Conservation (phyloP, 345 rosid genomes). For the Eucalyptus marginata region DNA sequence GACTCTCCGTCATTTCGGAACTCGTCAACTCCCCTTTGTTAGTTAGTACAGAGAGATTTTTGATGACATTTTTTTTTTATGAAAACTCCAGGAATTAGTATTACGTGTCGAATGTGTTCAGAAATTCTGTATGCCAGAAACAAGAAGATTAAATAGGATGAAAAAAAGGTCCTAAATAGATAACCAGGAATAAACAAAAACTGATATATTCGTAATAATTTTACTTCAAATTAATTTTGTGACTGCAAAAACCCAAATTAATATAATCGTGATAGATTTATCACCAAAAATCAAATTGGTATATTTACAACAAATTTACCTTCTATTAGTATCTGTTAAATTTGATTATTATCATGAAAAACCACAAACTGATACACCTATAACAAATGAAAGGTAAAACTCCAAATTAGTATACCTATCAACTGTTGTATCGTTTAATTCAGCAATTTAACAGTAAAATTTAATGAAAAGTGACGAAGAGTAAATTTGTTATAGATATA, state of each 20-base stretch:
- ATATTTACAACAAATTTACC: accelerated
- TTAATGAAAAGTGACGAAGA: too few species aligned
- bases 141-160: neutral
- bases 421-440: accelerated
- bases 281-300: accelerated
- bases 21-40: neutral
- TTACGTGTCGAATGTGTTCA: neutral
- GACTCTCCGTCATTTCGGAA: neutral
- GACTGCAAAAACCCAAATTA: accelerated
- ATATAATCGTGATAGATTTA: too few species aligned
- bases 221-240: too few species aligned
- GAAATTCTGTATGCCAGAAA: neutral
- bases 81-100: neutral
- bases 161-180: neutral
- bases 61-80: neutral
- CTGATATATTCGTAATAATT: neutral
- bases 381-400: too few species aligned
- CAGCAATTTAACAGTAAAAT: accelerated
- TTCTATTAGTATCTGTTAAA: accelerated
- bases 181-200: too few species aligned
- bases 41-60: neutral
- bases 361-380: accelerated
- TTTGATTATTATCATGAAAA: too few species aligned
- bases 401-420: too few species aligned
- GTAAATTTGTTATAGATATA: neutral